Percentiles rank a stretch among this genome's conserved stretches.
Evolutionary conservation across 73 alveolate genomes (phyloP).

Genomic region (Breviolum minutum): DNA sequence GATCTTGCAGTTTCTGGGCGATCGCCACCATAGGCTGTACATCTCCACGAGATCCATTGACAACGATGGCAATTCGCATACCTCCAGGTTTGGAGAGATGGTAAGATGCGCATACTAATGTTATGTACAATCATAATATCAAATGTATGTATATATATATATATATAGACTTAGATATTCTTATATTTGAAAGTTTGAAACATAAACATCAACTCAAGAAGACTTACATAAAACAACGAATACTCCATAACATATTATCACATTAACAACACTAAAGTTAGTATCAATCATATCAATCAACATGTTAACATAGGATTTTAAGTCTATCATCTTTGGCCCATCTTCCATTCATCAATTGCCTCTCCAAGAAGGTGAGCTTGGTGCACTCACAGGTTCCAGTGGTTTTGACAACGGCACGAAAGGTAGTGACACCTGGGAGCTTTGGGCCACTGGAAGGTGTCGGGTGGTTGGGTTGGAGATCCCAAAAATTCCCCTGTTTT

Average conservation of each 20-base stretch:
- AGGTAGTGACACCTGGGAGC: conserved; percentile 23
- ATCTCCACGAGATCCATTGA: conserved; percentile 71
- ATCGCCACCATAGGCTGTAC: conserved; percentile 76
- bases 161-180: no score
- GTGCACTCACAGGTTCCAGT: conserved; percentile 45
- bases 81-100: not conserved
- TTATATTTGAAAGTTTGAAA: no score
- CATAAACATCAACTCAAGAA: not conserved
- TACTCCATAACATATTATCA: not conserved
- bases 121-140: not conserved
- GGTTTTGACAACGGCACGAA: conserved; percentile 38
- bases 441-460: not conserved
- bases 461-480: not conserved
- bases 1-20: conserved; percentile 53
- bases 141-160: no score
- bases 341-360: not conserved
- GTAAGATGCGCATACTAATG: not conserved
- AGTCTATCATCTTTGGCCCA: not conserved
- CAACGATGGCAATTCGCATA: conserved; percentile 69
- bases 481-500: no score
- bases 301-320: not conserved
- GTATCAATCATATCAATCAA: not conserved
- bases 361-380: conserved; percentile 57
- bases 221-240: not conserved
- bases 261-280: no score